phyloP scores from a whole-genome alignment of 805 yeast genomes.

The Lipomyces sp. region DNA sequence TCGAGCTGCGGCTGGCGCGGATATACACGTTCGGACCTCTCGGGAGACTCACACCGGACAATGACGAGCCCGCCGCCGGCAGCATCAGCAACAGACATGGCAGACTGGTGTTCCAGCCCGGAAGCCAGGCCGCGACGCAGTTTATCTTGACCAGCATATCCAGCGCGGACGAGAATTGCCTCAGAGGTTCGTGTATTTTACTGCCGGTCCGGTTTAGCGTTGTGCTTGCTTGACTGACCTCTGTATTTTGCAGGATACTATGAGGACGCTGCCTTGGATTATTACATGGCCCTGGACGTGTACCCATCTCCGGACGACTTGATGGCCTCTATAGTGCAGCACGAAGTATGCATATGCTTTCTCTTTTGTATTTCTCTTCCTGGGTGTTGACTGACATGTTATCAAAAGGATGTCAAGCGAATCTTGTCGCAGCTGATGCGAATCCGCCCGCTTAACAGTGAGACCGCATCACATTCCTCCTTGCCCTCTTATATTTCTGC shows the following conservation, averaged over 20 bases:
- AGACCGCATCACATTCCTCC: too few species aligned
- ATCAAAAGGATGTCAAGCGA: too few species aligned
- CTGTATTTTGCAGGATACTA: conserved; percentile 39
- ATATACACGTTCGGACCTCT: neutral
- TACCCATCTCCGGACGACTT: conserved; percentile 95
- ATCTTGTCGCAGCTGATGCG: too few species aligned
- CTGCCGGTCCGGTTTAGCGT: neutral
- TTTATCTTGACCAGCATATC: too few species aligned
- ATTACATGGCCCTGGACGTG: conserved; percentile 88
- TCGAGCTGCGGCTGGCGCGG: conserved; percentile 9
- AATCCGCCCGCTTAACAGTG: too few species aligned
- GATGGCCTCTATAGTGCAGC: conserved; percentile 39
- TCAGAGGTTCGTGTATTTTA: too few species aligned
- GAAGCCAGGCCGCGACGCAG: too few species aligned
- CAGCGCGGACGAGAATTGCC: too few species aligned
- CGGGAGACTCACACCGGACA: too few species aligned
- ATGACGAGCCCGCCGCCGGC: neutral
- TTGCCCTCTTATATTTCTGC: too few species aligned
- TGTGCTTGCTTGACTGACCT: neutral
- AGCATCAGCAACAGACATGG: too few species aligned
- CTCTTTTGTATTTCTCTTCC: neutral
- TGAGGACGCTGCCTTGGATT: conserved; percentile 79
- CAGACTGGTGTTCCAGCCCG: too few species aligned
- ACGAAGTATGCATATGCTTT: conserved; percentile 5
- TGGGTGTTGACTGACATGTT: neutral